Evolutionary conservation across 225 moss, liverwort and hornwort genomes (phyloP).

Genomic region (Straminergon stramineum): DNA sequence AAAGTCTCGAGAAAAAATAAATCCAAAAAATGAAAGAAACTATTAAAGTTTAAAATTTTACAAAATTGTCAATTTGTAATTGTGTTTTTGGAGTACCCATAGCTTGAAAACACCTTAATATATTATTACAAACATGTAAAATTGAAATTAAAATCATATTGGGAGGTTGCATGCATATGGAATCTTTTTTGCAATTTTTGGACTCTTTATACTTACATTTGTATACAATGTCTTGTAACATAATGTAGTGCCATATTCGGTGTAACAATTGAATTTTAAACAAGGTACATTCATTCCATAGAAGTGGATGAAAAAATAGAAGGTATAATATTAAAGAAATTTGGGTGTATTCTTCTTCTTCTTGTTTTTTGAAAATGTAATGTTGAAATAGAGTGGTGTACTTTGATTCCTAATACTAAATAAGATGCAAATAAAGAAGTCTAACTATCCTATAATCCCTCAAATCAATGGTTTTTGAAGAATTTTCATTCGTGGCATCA

Average conservation of each 20-base stretch:
- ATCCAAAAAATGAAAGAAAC: neutral
- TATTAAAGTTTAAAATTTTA: neutral
- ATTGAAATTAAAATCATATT: too few relatives aligned
- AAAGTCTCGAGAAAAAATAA: neutral
- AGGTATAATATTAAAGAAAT: too few relatives aligned
- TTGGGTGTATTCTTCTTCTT: neutral
- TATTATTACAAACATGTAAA: neutral
- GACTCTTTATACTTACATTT: neutral
- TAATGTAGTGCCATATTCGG: neutral
- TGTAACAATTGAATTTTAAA: neutral
- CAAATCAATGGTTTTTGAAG: neutral
- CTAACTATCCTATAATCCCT: fast-evolving
- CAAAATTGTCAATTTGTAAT: neutral
- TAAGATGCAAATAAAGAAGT: neutral
- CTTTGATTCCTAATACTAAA: neutral
- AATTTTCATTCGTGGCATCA: neutral
- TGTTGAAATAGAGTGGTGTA: fast-evolving
- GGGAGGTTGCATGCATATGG: neutral
- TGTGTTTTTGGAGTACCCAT: neutral
- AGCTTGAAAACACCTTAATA: neutral
- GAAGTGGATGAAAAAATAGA: neutral
- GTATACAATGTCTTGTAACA: neutral
- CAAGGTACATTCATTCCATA: neutral
- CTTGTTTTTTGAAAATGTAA: neutral
- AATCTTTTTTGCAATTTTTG: neutral